These are phyloP conservation scores for Didymella exigua DNA, from an alignment of 2,329 filamentous ascomycete species.

Conservation along the genomic window DNA sequence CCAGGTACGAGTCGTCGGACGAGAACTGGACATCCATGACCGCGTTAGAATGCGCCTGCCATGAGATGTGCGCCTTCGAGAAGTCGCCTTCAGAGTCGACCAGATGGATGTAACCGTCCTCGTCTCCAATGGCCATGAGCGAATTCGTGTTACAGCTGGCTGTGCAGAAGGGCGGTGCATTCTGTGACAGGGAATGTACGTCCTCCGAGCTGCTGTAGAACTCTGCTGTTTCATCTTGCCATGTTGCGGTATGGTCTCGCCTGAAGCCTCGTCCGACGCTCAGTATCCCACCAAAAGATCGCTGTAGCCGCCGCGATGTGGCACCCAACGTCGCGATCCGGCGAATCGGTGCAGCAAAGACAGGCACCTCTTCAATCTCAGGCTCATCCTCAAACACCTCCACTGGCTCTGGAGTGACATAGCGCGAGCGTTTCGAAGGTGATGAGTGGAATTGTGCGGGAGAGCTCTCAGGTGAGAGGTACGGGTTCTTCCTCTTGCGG, in stretches of 20 bases:
- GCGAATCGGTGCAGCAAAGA: constrained; percentile 45
- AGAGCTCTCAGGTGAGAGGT: constrained; percentile 50
- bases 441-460: constrained; percentile 47
- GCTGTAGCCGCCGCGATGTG: constrained; percentile 49
- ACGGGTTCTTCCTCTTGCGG: constrained; percentile 47
- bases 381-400: constrained; percentile 42
- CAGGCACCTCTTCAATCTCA: constrained; percentile 29
- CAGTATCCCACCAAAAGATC: constrained; percentile 54
- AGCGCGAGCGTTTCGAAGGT: constrained; percentile 47
- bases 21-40: constrained; percentile 75
- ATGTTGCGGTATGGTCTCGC: constrained; percentile 55
- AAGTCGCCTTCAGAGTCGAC: constrained; percentile 65
- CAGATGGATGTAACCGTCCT: constrained; percentile 69
- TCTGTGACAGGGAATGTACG: constrained; percentile 55
- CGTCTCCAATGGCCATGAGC: constrained; percentile 71
- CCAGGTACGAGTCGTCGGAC: constrained; percentile 68
- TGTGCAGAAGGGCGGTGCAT: constrained; percentile 68
- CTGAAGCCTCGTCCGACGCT: constrained; percentile 48
- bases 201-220: constrained; percentile 66
- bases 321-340: constrained; percentile 44
- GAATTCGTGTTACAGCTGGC: constrained; percentile 72
- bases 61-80: constrained; percentile 61
- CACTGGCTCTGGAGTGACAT: constrained; percentile 36
- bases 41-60: constrained; percentile 70
- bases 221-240: constrained; percentile 63